phyloP scores from a whole-genome alignment of 257 asterid species.

The Solanum infundibuliforme region DNA sequence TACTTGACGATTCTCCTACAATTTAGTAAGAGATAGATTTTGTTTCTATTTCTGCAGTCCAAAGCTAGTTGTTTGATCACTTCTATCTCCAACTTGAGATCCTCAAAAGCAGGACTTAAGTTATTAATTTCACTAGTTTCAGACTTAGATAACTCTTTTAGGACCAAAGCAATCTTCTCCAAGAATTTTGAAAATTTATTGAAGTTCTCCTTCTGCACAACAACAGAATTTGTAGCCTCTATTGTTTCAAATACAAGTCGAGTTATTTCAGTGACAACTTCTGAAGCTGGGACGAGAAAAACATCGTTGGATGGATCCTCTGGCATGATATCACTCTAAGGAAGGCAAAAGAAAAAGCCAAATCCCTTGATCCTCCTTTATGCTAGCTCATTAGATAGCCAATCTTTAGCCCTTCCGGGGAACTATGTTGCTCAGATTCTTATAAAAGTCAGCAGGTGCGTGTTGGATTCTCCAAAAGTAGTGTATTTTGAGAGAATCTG shows the following conservation, averaged over 20 bases:
- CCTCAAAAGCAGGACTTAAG: conserved; percentile 3
- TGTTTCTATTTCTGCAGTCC: conserved; percentile 21
- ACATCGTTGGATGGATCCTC: background rate
- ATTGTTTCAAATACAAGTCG: conserved; percentile 11
- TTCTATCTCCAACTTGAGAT: conserved; percentile 20
- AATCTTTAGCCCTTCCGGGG: background rate
- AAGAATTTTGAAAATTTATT: conserved; percentile 14
- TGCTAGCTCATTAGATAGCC: background rate
- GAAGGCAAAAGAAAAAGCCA: background rate
- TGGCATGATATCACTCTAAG: conserved; percentile 3
- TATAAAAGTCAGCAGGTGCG: background rate
- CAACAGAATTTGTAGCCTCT: conserved; percentile 11
- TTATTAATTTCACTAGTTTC: background rate
- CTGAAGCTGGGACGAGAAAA: background rate
- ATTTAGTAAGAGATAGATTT: conserved; percentile 30
- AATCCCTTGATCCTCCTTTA: background rate
- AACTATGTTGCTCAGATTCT: background rate
- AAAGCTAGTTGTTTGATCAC: conserved; percentile 13
- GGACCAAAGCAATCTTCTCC: conserved; percentile 12
- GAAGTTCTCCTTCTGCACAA: conserved; percentile 26
- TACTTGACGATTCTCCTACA: conserved; percentile 20
- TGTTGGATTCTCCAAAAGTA: background rate
- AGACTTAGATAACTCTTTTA: conserved; percentile 15
- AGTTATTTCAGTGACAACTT: conserved; percentile 7
- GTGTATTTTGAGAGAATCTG: background rate